A percentile compares a stretch with the other conserved stretches of the same genome.
Conservation (phyloP, 345 rosid species). For the Rhodamnia rubescens region DNA sequence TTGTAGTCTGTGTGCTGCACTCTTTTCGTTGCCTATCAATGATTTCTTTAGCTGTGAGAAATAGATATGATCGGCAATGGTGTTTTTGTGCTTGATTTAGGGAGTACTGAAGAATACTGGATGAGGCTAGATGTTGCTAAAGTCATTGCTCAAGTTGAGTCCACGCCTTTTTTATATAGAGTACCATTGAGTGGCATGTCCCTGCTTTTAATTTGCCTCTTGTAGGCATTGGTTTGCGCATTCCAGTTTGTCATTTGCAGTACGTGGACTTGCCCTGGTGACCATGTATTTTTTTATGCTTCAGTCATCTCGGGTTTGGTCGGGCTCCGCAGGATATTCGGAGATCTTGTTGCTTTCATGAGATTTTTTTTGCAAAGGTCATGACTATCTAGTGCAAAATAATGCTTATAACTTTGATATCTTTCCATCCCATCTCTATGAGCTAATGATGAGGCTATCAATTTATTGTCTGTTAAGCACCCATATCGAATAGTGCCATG, state of each 20-base stretch:
- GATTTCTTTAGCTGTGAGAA: neutral
- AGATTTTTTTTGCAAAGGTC: too few relatives aligned
- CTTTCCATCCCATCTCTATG: too few relatives aligned
- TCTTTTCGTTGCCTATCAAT: neutral
- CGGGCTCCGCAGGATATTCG: too few relatives aligned
- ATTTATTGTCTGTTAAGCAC: too few relatives aligned
- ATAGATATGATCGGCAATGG: neutral
- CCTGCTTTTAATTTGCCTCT: neutral
- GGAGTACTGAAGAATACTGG: constrained; percentile 90
- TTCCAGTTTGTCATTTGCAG: neutral
- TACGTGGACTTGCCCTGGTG: too few relatives aligned
- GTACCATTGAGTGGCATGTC: neutral
- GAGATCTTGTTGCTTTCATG: too few relatives aligned
- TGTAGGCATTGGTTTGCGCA: neutral
- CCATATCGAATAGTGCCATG: too few relatives aligned
- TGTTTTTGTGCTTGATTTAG: constrained; percentile 20
- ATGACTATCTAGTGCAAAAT: too few relatives aligned
- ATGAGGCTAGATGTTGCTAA: constrained; percentile 76
- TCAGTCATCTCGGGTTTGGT: too few relatives aligned
- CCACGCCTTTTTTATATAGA: neutral
- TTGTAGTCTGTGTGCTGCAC: neutral
- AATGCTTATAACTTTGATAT: too few relatives aligned
- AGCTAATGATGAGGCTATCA: too few relatives aligned
- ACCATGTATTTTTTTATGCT: too few relatives aligned
- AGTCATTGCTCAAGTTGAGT: constrained; percentile 74